A percentile compares a stretch with the other conserved stretches of the same genome.
Evolutionary conservation across 2,329 filamentous ascomycete genomes (phyloP).

Genomic region (Nannizzia gypsea): DNA sequence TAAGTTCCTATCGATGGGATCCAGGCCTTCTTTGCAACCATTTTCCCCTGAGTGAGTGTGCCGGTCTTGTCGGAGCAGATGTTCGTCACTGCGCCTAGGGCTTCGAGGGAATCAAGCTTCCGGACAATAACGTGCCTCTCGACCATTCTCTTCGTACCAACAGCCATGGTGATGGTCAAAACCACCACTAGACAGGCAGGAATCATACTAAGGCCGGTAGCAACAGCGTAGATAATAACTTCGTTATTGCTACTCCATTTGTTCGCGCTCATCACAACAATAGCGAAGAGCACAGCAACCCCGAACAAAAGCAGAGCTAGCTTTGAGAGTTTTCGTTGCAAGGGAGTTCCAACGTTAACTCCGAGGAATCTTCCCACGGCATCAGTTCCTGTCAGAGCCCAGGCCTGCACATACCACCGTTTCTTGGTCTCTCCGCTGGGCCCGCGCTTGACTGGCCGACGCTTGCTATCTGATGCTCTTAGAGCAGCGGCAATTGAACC

Average conservation of each 20-base stretch:
- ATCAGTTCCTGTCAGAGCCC: constrained; percentile 44
- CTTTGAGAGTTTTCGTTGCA: constrained; percentile 56
- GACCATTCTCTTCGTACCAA: constrained; percentile 48
- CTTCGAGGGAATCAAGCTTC: constrained; percentile 46
- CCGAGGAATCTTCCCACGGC: constrained; percentile 53
- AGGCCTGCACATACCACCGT: constrained; percentile 42
- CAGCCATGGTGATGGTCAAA: constrained; percentile 56
- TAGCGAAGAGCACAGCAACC: constrained; percentile 55
- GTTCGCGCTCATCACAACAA: constrained; percentile 58
- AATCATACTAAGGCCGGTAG: constrained; percentile 49
- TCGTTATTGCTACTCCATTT: constrained; percentile 43
- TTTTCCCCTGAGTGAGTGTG: constrained; percentile 52
- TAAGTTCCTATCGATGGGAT: constrained; percentile 48
- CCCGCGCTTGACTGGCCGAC: constrained; percentile 42
- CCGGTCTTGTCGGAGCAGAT: constrained; percentile 49
- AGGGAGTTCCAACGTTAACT: constrained; percentile 56
- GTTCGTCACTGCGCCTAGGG: constrained; percentile 50
- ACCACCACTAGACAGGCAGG: constrained; percentile 53
- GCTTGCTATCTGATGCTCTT: constrained; percentile 45
- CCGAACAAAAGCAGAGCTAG: constrained; percentile 55
- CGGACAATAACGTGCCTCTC: constrained; percentile 47
- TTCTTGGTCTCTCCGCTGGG: constrained; percentile 40
- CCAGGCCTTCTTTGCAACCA: constrained; percentile 51
- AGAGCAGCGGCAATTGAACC: constrained; percentile 54
- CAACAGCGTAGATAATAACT: constrained; percentile 55